Percentiles rank a stretch among this genome's conserved stretches.
phyloP scores from a whole-genome alignment of 2,329 filamentous ascomycete genomes.

The Diatrype stigma region DNA sequence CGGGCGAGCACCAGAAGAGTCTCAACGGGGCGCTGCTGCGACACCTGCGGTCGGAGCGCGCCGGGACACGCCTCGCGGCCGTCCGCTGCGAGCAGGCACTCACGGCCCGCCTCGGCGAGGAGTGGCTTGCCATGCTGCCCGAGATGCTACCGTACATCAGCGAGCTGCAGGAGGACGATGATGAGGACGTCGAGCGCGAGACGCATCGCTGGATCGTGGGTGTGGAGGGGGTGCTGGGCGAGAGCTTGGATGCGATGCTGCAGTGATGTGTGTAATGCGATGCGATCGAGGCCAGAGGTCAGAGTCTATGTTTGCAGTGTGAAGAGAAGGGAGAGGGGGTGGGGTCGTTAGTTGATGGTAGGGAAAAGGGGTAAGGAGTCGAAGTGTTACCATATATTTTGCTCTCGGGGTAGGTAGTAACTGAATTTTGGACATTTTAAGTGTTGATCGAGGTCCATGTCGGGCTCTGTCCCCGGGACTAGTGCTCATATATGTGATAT shows the following conservation, averaged over 20 bases:
- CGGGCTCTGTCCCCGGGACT: too few relatives aligned
- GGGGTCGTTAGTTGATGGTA: too few relatives aligned
- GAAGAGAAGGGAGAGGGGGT: too few relatives aligned
- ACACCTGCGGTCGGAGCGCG: slow-evolving; percentile 69
- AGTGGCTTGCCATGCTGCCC: slow-evolving; percentile 85
- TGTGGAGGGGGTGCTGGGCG: slow-evolving; percentile 85
- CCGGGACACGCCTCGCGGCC: slow-evolving; percentile 72
- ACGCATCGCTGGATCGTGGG: slow-evolving; percentile 84
- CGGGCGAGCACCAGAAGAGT: slow-evolving; percentile 84
- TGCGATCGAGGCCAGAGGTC: background rate
- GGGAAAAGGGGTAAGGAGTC: too few relatives aligned
- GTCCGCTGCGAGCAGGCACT: slow-evolving; percentile 78
- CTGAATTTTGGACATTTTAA: too few relatives aligned
- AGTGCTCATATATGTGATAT: too few relatives aligned
- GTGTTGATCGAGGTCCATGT: too few relatives aligned
- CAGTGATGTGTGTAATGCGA: slow-evolving; percentile 34
- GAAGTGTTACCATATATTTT: too few relatives aligned
- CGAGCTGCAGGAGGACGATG: slow-evolving; percentile 93
- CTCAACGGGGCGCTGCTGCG: slow-evolving; percentile 76
- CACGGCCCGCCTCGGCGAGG: slow-evolving; percentile 78
- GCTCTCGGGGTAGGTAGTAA: too few relatives aligned
- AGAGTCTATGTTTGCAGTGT: too few relatives aligned
- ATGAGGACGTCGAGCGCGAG: slow-evolving; percentile 87
- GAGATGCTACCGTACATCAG: slow-evolving; percentile 97
- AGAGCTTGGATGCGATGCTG: slow-evolving; percentile 89